A percentile compares a stretch with the other conserved stretches of the same genome.
phyloP scores from a whole-genome alignment of 2,329 filamentous ascomycete genomes.

The Sclerotinia sclerotiorum region DNA sequence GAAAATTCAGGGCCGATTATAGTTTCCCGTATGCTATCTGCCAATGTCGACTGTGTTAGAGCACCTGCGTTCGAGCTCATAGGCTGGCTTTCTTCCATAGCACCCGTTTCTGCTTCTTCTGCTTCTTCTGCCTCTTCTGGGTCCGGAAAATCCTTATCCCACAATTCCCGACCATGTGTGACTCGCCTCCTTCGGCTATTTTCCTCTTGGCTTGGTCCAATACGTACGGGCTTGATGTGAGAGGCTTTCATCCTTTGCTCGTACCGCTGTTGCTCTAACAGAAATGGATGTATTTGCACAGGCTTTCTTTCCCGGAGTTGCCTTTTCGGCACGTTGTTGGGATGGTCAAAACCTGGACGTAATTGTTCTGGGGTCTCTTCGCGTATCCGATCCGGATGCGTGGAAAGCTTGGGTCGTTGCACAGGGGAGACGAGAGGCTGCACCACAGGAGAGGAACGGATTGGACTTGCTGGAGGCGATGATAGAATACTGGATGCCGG shows the following conservation, averaged over 20 bases:
- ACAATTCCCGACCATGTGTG: constrained; percentile 29
- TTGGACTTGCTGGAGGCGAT: constrained; percentile 28
- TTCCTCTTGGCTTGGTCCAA: constrained; percentile 34
- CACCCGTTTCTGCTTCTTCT: constrained; percentile 22
- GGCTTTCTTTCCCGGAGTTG: constrained; percentile 36
- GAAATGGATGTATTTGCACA: constrained; percentile 41
- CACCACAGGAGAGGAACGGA: constrained; percentile 21
- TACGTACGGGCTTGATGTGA: constrained; percentile 36
- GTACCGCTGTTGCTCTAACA: constrained; percentile 39
- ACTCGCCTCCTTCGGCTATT: constrained; percentile 22
- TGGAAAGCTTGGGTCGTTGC: neutral
- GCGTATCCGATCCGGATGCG: neutral
- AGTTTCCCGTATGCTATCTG: neutral
- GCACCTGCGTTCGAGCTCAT: constrained; percentile 32
- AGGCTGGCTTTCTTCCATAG: constrained; percentile 32
- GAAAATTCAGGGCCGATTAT: neutral
- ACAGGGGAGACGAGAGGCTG: neutral
- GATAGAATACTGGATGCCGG: constrained; percentile 39
- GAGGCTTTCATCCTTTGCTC: constrained; percentile 36
- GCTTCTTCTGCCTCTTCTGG: constrained; percentile 20
- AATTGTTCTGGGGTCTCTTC: neutral
- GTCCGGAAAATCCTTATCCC: constrained; percentile 33
- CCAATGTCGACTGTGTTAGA: constrained; percentile 23
- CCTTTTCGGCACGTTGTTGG: constrained; percentile 4
- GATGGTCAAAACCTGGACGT: neutral